A percentile compares a stretch with the other conserved stretches of the same genome.
phyloP scores from a whole-genome alignment of 2,329 filamentous ascomycete genomes.

The Magnaporthiopsis incrustans region DNA sequence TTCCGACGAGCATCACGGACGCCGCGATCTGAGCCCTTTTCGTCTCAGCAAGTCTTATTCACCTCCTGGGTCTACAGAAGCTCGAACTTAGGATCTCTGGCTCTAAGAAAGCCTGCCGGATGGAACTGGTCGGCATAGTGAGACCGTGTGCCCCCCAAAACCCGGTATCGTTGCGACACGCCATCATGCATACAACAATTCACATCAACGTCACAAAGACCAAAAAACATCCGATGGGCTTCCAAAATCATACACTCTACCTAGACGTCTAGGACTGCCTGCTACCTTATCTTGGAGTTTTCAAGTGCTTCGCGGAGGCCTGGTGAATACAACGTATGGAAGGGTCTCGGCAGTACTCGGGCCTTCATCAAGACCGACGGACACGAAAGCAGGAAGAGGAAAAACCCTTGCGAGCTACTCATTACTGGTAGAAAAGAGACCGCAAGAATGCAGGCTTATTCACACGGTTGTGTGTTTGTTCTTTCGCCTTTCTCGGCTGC shows the following conservation, averaged over 20 bases:
- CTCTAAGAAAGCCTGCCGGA: background rate
- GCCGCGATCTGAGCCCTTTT: background rate
- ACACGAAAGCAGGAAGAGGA: too few species aligned
- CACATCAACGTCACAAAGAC: background rate
- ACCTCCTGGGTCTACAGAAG: background rate
- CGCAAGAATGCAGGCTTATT: too few species aligned
- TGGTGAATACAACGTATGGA: background rate
- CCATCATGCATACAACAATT: background rate
- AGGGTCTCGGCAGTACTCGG: too few species aligned
- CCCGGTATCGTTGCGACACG: background rate
- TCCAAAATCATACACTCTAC: background rate
- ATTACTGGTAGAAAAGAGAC: too few species aligned
- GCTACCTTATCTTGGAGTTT: background rate
- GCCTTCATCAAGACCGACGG: too few species aligned
- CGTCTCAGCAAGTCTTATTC: background rate
- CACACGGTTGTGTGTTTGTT: too few species aligned
- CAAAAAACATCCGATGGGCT: too few species aligned
- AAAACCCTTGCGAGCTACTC: too few species aligned
- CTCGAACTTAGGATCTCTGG: background rate
- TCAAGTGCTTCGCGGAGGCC: too few species aligned
- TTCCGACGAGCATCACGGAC: background rate
- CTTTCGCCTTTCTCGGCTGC: too few species aligned
- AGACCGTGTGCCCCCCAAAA: too few species aligned
- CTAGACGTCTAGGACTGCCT: rapidly evolving
- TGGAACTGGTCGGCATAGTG: too few species aligned